A percentile compares a stretch with the other conserved stretches of the same genome.
Conservation (phyloP, 169 alveolate genomes). For the Babesia sp. region DNA sequence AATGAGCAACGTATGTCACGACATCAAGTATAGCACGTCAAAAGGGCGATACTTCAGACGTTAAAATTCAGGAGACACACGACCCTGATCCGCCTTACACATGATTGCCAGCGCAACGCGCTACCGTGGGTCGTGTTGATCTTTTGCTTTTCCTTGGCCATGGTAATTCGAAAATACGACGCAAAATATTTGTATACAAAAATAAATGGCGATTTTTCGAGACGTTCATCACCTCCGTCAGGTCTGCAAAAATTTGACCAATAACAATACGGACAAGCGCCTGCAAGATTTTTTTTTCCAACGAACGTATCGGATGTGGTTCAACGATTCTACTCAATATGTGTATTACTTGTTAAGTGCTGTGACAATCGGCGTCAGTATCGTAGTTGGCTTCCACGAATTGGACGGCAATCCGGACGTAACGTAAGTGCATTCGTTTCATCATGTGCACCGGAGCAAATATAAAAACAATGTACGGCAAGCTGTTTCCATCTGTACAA, state of each 20-base stretch:
- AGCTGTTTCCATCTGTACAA: too few relatives aligned
- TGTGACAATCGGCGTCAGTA: conserved; percentile 51
- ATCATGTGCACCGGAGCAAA: background rate
- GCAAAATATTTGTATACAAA: background rate
- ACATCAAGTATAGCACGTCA: background rate
- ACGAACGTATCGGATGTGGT: conserved; percentile 76
- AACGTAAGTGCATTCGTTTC: conserved; percentile 36
- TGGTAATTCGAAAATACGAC: background rate
- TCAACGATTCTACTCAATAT: conserved; percentile 78
- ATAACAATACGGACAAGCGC: conserved; percentile 70
- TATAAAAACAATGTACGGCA: background rate
- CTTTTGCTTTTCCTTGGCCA: too few relatives aligned
- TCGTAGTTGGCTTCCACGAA: conserved; percentile 47
- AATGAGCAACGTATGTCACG: background rate
- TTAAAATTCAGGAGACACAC: background rate
- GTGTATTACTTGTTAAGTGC: conserved; percentile 71
- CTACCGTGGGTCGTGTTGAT: background rate
- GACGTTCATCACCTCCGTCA: conserved; percentile 67
- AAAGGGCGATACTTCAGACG: background rate
- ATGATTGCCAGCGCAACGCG: background rate
- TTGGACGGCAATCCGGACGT: conserved; percentile 65
- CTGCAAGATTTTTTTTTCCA: conserved; percentile 74
- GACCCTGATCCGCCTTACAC: background rate
- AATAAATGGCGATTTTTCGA: conserved; percentile 51
- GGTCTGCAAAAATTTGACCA: conserved; percentile 64